Evolutionary conservation across 805 yeast species (phyloP).

Genomic region (Priceomyces medius): DNA sequence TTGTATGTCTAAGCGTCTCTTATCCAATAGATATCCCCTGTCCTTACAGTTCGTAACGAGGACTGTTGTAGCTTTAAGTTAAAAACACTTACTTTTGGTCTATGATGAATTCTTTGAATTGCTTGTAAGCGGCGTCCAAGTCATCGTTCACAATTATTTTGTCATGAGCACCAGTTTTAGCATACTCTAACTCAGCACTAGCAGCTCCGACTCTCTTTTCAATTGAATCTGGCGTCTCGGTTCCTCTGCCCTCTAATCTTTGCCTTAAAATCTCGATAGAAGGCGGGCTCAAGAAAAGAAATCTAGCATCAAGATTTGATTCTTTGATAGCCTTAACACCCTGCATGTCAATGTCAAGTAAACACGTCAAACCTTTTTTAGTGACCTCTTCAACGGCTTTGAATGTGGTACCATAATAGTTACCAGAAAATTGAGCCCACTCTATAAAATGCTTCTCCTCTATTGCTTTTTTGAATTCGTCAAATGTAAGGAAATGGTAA

Average conservation of each 20-base stretch:
- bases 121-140: slow-evolving; percentile 80
- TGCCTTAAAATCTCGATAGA: slow-evolving; percentile 71
- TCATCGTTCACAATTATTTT: slow-evolving; percentile 85
- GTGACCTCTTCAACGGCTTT: slow-evolving; percentile 78
- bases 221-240: slow-evolving; percentile 86
- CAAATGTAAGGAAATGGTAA: slow-evolving; percentile 82
- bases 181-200: slow-evolving; percentile 80
- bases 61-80: not conserved
- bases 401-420: slow-evolving; percentile 93
- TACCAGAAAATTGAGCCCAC: slow-evolving; percentile 98
- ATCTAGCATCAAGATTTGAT: slow-evolving; percentile 80
- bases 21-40: too few species aligned
- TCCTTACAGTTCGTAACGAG: not conserved
- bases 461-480: slow-evolving; percentile 74
- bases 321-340: slow-evolving; percentile 92
- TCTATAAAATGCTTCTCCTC: slow-evolving; percentile 79
- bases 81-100: slow-evolving; percentile 20
- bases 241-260: slow-evolving; percentile 87
- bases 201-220: slow-evolving; percentile 87
- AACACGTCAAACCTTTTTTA: slow-evolving; percentile 69
- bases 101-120: slow-evolving; percentile 76
- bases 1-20: too few species aligned
- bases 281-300: slow-evolving; percentile 89
- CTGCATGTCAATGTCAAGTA: slow-evolving; percentile 98
- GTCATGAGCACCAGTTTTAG: slow-evolving; percentile 92